Base-by-base conservation (phyloP, 345 rosid species). In the Mallotus nudiflorus region DNA sequence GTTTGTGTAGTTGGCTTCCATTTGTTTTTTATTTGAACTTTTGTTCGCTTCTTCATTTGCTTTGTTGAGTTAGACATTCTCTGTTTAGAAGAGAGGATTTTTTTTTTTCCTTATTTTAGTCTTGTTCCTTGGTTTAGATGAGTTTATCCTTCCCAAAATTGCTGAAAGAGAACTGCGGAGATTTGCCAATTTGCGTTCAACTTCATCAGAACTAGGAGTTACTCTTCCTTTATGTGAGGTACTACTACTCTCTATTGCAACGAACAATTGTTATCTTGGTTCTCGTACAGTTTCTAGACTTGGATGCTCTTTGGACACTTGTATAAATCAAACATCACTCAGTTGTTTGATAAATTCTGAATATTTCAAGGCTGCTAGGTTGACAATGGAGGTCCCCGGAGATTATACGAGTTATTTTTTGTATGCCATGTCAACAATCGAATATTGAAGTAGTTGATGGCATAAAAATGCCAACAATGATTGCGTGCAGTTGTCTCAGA, bases 141-240 rank as follows among this genome's bases (percentile, higher is more conserved):
- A 92, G 74, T 92, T 90, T 76, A 78, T 90, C 73, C 96, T 95
- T 74, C 91, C 98, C 19, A 95, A 86, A 87, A 83, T 92, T 79
- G 99, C 96, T 67, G 98, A 95, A 82, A 85, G 97, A 81, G 88
- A 85, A 67, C 65, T 95, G 68, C 78, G 93, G 54, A 84, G 88
- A 72, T 90, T 85, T 66, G 87, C 88, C 73, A 82, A 80, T 79
- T 74, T 87, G 79, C 89, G 89, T 29, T 82, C 76, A 12, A 61
- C 82, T 65, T 83, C 90, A 52, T 67, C 75, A 45, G 78, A 70
- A 37, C 70, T 85, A 42, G 97, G 83, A 67, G 77, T 80, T 73
- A 79, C 81, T 33, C 81, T 75, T 82, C 80, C 86, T 31, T 66
- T 83, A 31, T 62, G 81, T 49, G 68, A 85, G 89, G 97, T 88